Conservation (phyloP, 441 rosid genomes). For the Populus hybrid region DNA sequence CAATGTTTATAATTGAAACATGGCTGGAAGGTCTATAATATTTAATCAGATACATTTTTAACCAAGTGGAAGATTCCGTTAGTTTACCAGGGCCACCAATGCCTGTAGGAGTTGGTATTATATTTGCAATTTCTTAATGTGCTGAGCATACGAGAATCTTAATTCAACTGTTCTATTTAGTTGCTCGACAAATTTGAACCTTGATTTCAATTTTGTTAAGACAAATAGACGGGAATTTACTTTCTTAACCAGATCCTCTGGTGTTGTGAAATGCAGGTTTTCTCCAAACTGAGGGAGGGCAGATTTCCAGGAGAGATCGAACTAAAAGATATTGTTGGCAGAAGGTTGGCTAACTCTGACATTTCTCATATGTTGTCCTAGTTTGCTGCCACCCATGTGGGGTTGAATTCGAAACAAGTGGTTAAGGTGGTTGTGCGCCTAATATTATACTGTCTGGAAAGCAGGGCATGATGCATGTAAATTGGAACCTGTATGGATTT, state of each 20-base stretch:
- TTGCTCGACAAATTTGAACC: background rate
- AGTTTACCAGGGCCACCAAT: background rate
- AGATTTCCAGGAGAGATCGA: slow-evolving; percentile 90
- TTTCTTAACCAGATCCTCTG: background rate
- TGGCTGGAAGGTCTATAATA: too few species aligned
- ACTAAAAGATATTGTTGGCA: slow-evolving; percentile 57
- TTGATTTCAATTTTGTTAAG: background rate
- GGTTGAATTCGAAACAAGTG: background rate
- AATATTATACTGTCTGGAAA: background rate
- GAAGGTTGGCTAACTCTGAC: slow-evolving; percentile 38
- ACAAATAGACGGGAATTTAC: background rate
- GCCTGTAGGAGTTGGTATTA: background rate
- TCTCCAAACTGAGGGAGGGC: slow-evolving; percentile 73
- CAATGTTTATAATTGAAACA: too few species aligned
- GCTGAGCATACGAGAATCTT: background rate
- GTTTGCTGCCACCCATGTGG: background rate
- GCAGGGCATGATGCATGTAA: background rate
- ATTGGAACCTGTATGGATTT: background rate
- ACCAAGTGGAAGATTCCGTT: background rate
- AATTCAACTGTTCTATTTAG: background rate
- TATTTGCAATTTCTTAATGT: background rate
- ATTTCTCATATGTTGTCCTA: slow-evolving; percentile 23
- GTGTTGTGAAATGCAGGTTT: slow-evolving; percentile 42
- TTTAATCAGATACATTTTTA: background rate
- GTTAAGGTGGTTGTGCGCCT: background rate